Evolutionary conservation across 2,329 filamentous ascomycete species (phyloP).

Genomic region (Kalaharituber pfeilii): DNA sequence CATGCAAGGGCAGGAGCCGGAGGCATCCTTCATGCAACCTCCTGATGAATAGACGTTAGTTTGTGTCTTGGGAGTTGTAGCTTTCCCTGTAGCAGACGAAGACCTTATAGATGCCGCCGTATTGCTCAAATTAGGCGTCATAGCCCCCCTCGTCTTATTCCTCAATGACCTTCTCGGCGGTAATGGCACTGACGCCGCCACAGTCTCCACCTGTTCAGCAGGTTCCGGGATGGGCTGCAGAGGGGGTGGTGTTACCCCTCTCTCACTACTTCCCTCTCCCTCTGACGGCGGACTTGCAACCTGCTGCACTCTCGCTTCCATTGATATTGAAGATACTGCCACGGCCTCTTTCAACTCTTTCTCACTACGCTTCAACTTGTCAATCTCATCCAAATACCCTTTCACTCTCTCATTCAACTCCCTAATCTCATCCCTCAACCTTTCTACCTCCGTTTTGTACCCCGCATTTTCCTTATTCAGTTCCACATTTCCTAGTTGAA

Average conservation of each 20-base stretch:
- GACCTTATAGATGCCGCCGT: too few relatives aligned
- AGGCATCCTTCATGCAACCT: neutral
- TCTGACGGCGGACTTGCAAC: neutral
- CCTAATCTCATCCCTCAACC: conserved; percentile 12
- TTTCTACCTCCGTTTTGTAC: conserved; percentile 11
- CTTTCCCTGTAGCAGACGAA: neutral
- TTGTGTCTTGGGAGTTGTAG: neutral
- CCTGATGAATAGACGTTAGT: neutral
- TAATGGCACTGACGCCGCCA: neutral
- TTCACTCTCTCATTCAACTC: conserved; percentile 2
- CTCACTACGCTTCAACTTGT: neutral
- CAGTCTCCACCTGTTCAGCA: neutral
- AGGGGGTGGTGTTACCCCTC: neutral
- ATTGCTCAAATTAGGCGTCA: too few relatives aligned
- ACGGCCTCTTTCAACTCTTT: neutral
- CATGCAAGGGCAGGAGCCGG: neutral
- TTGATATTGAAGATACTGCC: neutral
- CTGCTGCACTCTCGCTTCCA: neutral
- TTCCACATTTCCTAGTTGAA: conserved; percentile 10
- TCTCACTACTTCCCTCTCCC: neutral
- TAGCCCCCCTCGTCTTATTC: neutral
- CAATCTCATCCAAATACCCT: conserved; percentile 12
- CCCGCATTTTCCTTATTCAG: conserved; percentile 12
- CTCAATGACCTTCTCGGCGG: neutral
- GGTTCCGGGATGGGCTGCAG: neutral